Evolutionary conservation across 1,284 basidiomycete species (phyloP).

Genomic region (Ceratorhiza oryzae-sativae): DNA sequence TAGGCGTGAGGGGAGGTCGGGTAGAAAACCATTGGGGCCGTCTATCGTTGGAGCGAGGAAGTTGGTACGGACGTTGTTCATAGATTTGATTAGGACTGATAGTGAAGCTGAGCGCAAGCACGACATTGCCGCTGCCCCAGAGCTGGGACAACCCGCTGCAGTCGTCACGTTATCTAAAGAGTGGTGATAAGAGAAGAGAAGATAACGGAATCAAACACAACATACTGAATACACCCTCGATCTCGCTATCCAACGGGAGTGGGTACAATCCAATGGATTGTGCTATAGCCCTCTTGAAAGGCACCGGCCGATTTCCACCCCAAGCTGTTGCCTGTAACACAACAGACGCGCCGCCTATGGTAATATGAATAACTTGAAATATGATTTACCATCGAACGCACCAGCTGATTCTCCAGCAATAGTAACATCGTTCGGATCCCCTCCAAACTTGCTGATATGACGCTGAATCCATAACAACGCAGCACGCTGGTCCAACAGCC

Average conservation of each 20-base stretch:
- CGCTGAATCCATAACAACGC: constrained; percentile 48
- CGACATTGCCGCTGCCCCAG: constrained; percentile 48
- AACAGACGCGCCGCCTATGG: constrained; percentile 35
- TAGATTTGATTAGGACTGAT: constrained; percentile 40
- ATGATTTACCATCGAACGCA: not conserved
- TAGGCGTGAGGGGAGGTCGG: constrained; percentile 50
- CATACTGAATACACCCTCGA: constrained; percentile 52
- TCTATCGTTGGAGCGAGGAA: constrained; percentile 54
- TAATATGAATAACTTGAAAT: not conserved
- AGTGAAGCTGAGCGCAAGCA: constrained; percentile 56
- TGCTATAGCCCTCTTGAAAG: constrained; percentile 38
- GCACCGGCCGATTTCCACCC: constrained; percentile 29
- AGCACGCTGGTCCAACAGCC: constrained; percentile 65
- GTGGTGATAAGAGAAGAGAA: not conserved
- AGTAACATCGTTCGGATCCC: constrained; percentile 45
- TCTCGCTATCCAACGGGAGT: constrained; percentile 49
- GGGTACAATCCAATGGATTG: constrained; percentile 57
- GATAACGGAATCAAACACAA: constrained; percentile 27
- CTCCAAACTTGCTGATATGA: constrained; percentile 48
- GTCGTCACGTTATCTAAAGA: constrained; percentile 49
- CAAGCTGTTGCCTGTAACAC: constrained; percentile 37
- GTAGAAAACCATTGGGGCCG: constrained; percentile 47
- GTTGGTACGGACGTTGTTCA: constrained; percentile 52
- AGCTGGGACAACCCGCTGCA: constrained; percentile 51
- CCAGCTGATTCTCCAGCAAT: constrained; percentile 42